These are phyloP conservation scores for Phytophthora capsici DNA, from an alignment of 352 stramenopile species.

Conservation along the genomic window DNA sequence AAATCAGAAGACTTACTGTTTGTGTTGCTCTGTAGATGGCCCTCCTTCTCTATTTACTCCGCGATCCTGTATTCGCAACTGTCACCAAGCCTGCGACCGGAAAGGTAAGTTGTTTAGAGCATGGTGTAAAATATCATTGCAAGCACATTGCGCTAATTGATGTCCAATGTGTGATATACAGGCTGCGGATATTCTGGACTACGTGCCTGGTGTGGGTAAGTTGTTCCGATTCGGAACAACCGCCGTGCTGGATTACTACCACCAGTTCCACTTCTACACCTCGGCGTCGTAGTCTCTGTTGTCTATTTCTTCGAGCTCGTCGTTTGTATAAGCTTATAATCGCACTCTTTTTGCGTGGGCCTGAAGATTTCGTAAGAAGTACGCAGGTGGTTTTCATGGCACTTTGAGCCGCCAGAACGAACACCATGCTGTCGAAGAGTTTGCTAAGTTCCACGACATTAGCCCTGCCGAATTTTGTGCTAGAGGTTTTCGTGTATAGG, in stretches of 20 bases:
- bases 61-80: conserved; percentile 73
- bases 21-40: conserved; percentile 59
- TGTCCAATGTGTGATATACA: conserved; percentile 19
- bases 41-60: conserved; percentile 84
- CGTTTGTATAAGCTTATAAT: conserved; percentile 13
- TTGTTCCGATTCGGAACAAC: conserved; percentile 73
- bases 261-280: conserved; percentile 90
- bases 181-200: conserved; percentile 65
- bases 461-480: too few species aligned
- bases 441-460: too few species aligned
- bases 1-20: conserved; percentile 3
- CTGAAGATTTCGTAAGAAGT: too few species aligned
- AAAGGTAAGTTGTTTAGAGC: conserved; percentile 46
- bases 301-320: conserved; percentile 7
- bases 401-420: too few species aligned
- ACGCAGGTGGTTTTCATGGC: too few species aligned
- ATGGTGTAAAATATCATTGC: neutral
- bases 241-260: conserved; percentile 84
- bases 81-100: conserved; percentile 73
- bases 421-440: too few species aligned
- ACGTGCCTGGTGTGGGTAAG: conserved; percentile 73
- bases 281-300: conserved; percentile 72
- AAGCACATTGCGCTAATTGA: neutral
- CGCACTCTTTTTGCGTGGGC: neutral
- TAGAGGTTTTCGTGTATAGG: too few species aligned